Evolutionary conservation across 2,329 filamentous ascomycete genomes (phyloP).

Genomic region (Botrytis fragariae): DNA sequence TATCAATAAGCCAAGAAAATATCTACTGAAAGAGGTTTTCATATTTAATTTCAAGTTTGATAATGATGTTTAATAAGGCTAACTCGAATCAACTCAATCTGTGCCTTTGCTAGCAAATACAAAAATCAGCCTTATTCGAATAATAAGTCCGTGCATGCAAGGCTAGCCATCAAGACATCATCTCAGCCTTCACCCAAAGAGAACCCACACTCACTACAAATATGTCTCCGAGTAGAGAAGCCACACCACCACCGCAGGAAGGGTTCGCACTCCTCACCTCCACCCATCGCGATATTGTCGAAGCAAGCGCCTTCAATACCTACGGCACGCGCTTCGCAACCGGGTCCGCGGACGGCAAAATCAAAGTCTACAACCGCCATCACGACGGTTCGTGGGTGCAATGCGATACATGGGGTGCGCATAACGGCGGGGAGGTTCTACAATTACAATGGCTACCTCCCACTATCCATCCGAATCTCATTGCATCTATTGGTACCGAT

Average conservation of each 20-base stretch:
- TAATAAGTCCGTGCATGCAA: background rate
- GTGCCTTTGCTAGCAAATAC: background rate
- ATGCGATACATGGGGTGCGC: slow-evolving; percentile 84
- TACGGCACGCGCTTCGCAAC: slow-evolving; percentile 91
- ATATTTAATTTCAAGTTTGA: background rate
- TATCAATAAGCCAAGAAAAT: background rate
- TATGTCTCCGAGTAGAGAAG: slow-evolving; percentile 29
- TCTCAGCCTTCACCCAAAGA: slow-evolving; percentile 1
- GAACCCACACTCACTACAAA: background rate
- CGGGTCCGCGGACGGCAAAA: slow-evolving; percentile 86
- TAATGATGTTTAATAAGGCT: background rate
- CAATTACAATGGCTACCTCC: slow-evolving; percentile 95
- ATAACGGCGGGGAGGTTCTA: slow-evolving; percentile 84
- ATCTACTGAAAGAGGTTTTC: no score
- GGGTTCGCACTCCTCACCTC: slow-evolving; percentile 58
- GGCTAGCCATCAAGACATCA: background rate
- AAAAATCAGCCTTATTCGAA: background rate
- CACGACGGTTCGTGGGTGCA: slow-evolving; percentile 74
- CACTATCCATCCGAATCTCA: slow-evolving; percentile 78
- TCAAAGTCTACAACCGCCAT: slow-evolving; percentile 86
- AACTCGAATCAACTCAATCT: background rate
- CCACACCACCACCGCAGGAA: slow-evolving; percentile 21
- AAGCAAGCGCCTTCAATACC: slow-evolving; percentile 75
- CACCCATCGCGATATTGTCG: slow-evolving; percentile 59
- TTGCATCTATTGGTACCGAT: slow-evolving; percentile 86